A percentile compares a stretch with the other conserved stretches of the same genome.
Evolutionary conservation across 1,284 basidiomycete species (phyloP).

Genomic region (Leccinum pachyderme): DNA sequence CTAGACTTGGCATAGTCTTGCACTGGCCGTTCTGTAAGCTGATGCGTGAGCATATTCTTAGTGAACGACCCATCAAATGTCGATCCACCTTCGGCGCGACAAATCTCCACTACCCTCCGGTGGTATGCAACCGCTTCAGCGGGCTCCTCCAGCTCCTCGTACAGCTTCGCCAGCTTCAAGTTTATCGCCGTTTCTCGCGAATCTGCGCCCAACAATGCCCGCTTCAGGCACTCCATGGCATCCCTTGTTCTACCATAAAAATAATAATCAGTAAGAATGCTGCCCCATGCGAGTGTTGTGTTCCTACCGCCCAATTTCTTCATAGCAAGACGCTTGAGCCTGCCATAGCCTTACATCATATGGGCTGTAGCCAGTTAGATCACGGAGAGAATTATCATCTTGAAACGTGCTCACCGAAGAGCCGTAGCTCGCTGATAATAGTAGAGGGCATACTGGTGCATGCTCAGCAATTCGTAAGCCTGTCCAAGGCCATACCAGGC

Average conservation of each 20-base stretch:
- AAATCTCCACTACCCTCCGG: constrained; percentile 73
- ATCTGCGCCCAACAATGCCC: constrained; percentile 85
- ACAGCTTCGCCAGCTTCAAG: constrained; percentile 76
- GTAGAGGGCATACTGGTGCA: constrained; percentile 94
- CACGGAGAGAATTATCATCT: constrained; percentile 2
- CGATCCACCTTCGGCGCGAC: constrained; percentile 48
- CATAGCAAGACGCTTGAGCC: constrained; percentile 91
- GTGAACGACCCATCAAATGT: constrained; percentile 7
- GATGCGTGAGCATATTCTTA: constrained; percentile 11
- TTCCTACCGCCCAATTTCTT: constrained; percentile 78
- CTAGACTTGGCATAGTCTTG: constrained; percentile 79
- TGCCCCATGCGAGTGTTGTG: not conserved
- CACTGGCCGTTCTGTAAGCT: constrained; percentile 54
- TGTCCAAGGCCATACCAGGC: constrained; percentile 99
- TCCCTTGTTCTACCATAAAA: constrained; percentile 58
- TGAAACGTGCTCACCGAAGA: constrained; percentile 57
- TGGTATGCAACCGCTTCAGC: constrained; percentile 71
- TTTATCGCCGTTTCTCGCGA: constrained; percentile 74
- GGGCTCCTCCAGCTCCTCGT: constrained; percentile 65
- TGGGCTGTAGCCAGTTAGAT: constrained; percentile 53
- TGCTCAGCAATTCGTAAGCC: constrained; percentile 94
- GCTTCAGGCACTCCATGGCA: constrained; percentile 86
- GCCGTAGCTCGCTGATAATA: constrained; percentile 97
- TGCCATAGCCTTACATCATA: constrained; percentile 98
- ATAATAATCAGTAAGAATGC: constrained; percentile 3